These are phyloP conservation scores for Neurospora tetraspora DNA, from an alignment of 495 filamentous ascomycete genomes.

Conservation along the genomic window DNA sequence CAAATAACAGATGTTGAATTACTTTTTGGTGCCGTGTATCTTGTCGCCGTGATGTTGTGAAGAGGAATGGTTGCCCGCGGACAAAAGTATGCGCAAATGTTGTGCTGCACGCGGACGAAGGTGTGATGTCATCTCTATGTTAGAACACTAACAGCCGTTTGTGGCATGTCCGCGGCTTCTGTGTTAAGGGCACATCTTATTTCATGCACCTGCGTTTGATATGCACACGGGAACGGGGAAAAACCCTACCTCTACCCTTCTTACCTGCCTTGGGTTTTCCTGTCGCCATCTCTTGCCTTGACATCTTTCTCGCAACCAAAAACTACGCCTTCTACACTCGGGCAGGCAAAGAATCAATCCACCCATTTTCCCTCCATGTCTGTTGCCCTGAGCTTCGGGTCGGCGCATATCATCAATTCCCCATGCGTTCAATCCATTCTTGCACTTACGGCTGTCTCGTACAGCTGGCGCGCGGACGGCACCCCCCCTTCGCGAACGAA, in stretches of 20 bases:
- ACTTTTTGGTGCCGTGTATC: background rate
- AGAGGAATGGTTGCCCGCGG: background rate
- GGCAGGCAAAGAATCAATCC: no score
- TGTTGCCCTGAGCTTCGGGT: no score
- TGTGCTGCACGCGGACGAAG: background rate
- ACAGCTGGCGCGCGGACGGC: no score
- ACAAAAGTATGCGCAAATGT: background rate
- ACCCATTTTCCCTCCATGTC: no score
- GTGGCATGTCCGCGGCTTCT: no score
- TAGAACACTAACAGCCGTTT: background rate
- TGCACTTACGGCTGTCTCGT: no score
- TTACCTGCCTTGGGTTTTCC: background rate
- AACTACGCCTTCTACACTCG: no score
- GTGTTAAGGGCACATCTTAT: background rate
- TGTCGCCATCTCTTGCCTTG: background rate
- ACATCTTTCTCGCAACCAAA: background rate
- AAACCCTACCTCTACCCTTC: background rate
- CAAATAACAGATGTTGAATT: background rate
- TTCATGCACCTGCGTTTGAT: background rate
- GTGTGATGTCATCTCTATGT: background rate
- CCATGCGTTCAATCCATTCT: no score
- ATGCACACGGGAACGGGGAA: background rate
- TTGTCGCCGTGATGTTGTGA: background rate
- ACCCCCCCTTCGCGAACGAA: no score
- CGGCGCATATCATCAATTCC: no score